Conservation (phyloP, 768 basidiomycete genomes). For the Russula virescens region DNA sequence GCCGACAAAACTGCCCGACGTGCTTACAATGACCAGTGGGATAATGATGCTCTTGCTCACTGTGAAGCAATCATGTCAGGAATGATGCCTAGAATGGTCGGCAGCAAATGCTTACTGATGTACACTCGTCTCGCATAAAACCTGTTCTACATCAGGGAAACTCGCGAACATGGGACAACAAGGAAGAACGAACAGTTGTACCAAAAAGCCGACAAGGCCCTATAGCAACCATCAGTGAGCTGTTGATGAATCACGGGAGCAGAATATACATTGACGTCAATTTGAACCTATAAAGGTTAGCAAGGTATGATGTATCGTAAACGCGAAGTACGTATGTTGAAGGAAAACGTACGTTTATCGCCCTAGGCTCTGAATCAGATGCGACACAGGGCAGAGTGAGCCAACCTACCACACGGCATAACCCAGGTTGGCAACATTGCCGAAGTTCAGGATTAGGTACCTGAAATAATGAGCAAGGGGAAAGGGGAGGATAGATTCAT, state of each 20-base stretch:
- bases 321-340: background rate
- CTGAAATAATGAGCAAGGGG: conserved; percentile 26
- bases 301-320: conserved; percentile 25
- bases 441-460: conserved; percentile 44
- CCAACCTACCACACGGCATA: conserved; percentile 38
- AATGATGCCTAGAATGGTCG: background rate
- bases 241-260: background rate
- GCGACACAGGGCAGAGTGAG: background rate
- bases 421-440: conserved; percentile 33
- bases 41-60: background rate
- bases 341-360: conserved; percentile 24
- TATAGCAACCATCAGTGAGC: background rate
- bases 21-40: background rate
- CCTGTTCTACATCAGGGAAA: background rate
- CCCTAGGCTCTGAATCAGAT: conserved; percentile 13
- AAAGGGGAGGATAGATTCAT: no score
- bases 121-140: conserved; percentile 10
- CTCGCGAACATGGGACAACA: background rate
- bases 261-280: background rate
- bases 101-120: background rate
- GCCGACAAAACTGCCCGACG: background rate
- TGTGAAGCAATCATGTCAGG: background rate
- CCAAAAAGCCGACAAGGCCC: background rate
- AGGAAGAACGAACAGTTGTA: background rate
- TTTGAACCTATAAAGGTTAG: background rate